Evolutionary conservation across 768 basidiomycete genomes (phyloP), one percentile per base, ranked within the genome.

Genomic region (Podaxis carcinomalis): DNA sequence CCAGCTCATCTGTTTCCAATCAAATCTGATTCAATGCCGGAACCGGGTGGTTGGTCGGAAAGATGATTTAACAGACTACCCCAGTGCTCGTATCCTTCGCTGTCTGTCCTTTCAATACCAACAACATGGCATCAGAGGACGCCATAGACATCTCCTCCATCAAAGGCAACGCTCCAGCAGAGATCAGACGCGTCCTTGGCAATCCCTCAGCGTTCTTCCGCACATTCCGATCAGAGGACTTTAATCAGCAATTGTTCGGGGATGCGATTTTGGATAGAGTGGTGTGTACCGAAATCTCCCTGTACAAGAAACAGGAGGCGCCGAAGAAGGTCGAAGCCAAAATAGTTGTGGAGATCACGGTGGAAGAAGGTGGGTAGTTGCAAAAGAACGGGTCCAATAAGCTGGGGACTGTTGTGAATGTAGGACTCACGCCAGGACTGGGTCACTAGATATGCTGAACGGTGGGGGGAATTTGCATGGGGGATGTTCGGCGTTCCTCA

Each of bases 371-470:
- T 81, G 47, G n/a, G 69, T 64, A 3, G n/a, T 14, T 10, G 27
- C 6, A 21, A 13, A 49, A 6, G 21, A 49, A 21, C 10, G 19
- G 19, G 47, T 19, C n/a, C 42, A 13, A 14, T 10, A 5, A 25
- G 7, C 28, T 25, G 23, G 21, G 19, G 2, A 39, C 37, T 3
- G 16, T 19, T 55, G 42, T 53, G n/a, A n/a, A n/a, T 19, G 7
- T 9, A 44, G 5, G n/a, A 28, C 28, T 19, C 19, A 25, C 52
- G 16, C 40, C 52, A 28, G 19, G 3, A 32, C 3, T 13, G 21
- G 9, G 25, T 2, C 13, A 4, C 23, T 53, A 86, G 84, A 86
- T 62, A 85, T 86, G 83, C 54, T 85, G 7, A 85, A 85, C 62
- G 74, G 72, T 19, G 64, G 51, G 3, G 76, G 76, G n/a, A 75